Evolutionary conservation across 768 basidiomycete genomes (phyloP).

Genomic region (Astraeus odoratus): DNA sequence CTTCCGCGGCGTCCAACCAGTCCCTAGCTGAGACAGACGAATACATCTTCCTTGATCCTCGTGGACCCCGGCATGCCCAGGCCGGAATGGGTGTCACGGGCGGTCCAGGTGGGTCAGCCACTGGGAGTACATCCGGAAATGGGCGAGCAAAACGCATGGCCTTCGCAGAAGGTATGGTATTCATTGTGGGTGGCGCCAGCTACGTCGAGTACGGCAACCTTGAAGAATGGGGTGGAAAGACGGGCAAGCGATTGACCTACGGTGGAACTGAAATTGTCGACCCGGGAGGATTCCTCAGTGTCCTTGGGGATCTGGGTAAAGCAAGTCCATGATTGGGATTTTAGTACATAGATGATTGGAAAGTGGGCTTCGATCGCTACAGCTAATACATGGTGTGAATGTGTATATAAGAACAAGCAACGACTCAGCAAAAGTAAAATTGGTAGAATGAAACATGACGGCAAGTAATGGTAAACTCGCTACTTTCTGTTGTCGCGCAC

Average conservation of each 20-base stretch:
- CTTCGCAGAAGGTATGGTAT: constrained; percentile 85
- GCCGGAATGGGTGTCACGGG: constrained; percentile 41
- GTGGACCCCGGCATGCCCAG: constrained; percentile 54
- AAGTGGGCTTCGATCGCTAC: constrained; percentile 20
- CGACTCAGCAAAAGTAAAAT: constrained; percentile 18
- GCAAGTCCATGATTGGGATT: constrained; percentile 17
- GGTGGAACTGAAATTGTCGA: constrained; percentile 94
- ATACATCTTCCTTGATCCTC: constrained; percentile 89
- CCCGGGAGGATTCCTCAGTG: constrained; percentile 75
- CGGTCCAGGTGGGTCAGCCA: constrained; percentile 36
- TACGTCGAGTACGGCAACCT: constrained; percentile 98
- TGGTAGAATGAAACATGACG: constrained; percentile 8
- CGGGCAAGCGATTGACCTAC: constrained; percentile 84
- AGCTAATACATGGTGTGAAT: background rate
- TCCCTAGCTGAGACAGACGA: constrained; percentile 96
- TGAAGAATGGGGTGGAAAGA: constrained; percentile 83
- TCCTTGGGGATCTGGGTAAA: constrained; percentile 62
- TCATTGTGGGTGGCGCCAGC: constrained; percentile 93
- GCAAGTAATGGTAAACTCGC: background rate
- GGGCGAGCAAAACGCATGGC: constrained; percentile 57
- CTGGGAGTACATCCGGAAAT: constrained; percentile 25
- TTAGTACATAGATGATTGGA: constrained; percentile 1
- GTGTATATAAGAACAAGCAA: background rate
- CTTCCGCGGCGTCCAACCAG: constrained; percentile 86
- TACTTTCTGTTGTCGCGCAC: constrained; percentile 57